Evolutionary conservation across 768 basidiomycete genomes (phyloP), one percentile per base, ranked within the genome.

Genomic region (Lactifluus rugatus): DNA sequence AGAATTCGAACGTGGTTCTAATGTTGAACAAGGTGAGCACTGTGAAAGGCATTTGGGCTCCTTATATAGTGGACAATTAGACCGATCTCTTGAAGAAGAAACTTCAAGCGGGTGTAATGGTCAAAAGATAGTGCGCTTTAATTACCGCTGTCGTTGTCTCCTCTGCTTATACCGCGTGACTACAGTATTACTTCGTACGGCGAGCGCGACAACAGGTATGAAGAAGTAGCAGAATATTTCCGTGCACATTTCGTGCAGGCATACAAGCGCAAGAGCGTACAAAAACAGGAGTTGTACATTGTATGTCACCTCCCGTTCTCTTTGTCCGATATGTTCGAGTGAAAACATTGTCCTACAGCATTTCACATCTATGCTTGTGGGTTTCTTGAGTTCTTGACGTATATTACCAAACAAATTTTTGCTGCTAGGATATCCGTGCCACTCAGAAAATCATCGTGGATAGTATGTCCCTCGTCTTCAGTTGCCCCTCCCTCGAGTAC

Each of bases 181-280:
- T 37, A 23, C 66, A 89, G 86, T 66, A 88, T 89, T 69, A 86
- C 85, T 32, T 88, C 87, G 52, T 89, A 83, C 63, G 84, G 83
- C 5, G 78, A 85, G 52, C 78, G 88, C 23, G 76, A 83, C 32
- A 89, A 91, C 63, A 80, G 78, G 52, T 88, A 75, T 68, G 80
- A 85, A 64, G 78, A 78, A 19, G 89, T 84, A 16, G 78, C 87
- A 37, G 79, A 82, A 50, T 91, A 92, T 65, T 91, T 92, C 74
- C 80, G 81, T n/a, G 79, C 84, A n/a, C 89, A 91, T 68, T 92
- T 92, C 66, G 72, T 83, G 26, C 85, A 87, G 61, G 82, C 83
- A 11, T 86, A 91, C 68, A 77, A 79, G 65, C 78, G 80, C 62
- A 83, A 83, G 60, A 85, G 87, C 65, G 68, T 70, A 58, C 66